Base-by-base conservation (phyloP, 495 filamentous ascomycete genomes). In the Tuber microsphaerosporum region DNA sequence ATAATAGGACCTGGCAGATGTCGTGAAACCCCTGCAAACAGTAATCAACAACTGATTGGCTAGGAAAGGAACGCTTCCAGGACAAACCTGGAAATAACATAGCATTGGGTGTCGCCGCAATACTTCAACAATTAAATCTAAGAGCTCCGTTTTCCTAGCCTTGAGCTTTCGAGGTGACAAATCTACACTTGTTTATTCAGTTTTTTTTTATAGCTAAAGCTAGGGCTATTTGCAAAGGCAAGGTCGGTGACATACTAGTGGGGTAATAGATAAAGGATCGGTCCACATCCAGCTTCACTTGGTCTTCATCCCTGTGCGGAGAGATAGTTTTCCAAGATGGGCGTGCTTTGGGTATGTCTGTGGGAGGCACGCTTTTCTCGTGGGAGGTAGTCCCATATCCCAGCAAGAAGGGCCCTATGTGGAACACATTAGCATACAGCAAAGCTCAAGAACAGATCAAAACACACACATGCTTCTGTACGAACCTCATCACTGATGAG, bases 251-350 rank as follows among this genome's bases (percentile, higher is more conserved):
- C 86, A 73, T 87, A 95, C 94, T 89, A 76, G 89, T 86, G 43
- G 95, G 95, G 84, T 99, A 99, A 85, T 97, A 97, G 71, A 97
- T 91, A 84, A 99, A 99, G n/a, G 94, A 92, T 73, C 95, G 87
- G 83, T 98, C 88, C 71, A 99, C 96, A 83, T 99, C 95, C 43
- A 97, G 86, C 81, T 91, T 87, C 26, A 98, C 92, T 84, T 83
- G 82, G 46, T 78, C 75, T 74, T 84, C 83, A 17, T 84, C 81
- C 8, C 72, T 72, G 45, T 83, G 76, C 75, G 73, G 72, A 77
- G 80, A 77, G 76, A 85, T 73, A 75, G 81, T 75, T 74, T 81
- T 51, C 84, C 84, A 74, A 77, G 70, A 72, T 71, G 70, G 44
- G 34, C 31, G 26, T 65, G 44, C 42, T 51, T 81, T 71, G 78